Percentiles rank a stretch among this genome's conserved stretches.
These are phyloP conservation scores for Persicaria tinctoria DNA, from an alignment of 148 eudicot species.

Conservation along the genomic window DNA sequence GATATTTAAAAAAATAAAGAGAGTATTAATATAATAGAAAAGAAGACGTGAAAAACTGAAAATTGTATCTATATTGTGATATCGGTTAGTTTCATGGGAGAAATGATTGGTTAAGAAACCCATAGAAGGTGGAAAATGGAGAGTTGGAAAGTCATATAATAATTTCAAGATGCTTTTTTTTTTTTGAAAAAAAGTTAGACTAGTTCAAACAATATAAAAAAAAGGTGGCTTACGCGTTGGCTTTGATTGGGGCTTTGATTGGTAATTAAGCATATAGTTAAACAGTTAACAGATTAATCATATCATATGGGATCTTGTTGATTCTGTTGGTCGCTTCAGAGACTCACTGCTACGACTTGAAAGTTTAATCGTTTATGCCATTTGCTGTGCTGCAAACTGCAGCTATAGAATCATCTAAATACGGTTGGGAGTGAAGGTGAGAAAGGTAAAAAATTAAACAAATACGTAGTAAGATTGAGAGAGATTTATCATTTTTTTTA, in stretches of 20 bases:
- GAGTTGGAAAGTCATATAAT: not conserved
- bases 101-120: not conserved
- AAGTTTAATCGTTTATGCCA: too few relatives aligned
- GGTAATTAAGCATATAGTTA: not conserved
- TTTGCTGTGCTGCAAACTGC: too few relatives aligned
- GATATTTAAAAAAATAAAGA: too few relatives aligned
- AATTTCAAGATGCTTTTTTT: not conserved
- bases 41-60: not conserved
- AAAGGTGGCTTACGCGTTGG: slow-evolving; percentile 6
- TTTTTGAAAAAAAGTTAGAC: not conserved
- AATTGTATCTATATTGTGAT: not conserved
- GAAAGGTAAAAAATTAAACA: too few relatives aligned
- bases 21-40: not conserved
- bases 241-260: too few relatives aligned
- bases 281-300: not conserved
- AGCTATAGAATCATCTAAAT: too few relatives aligned
- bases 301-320: not conserved
- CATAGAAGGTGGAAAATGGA: not conserved
- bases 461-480: too few relatives aligned
- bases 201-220: not conserved
- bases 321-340: not conserved
- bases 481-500: too few relatives aligned
- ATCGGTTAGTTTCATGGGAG: not conserved
- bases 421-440: too few relatives aligned
- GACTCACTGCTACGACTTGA: not conserved